Evolutionary conservation across 495 filamentous ascomycete species (phyloP), one percentile per base, ranked within the genome.

Genomic region (Arthonia radiata): DNA sequence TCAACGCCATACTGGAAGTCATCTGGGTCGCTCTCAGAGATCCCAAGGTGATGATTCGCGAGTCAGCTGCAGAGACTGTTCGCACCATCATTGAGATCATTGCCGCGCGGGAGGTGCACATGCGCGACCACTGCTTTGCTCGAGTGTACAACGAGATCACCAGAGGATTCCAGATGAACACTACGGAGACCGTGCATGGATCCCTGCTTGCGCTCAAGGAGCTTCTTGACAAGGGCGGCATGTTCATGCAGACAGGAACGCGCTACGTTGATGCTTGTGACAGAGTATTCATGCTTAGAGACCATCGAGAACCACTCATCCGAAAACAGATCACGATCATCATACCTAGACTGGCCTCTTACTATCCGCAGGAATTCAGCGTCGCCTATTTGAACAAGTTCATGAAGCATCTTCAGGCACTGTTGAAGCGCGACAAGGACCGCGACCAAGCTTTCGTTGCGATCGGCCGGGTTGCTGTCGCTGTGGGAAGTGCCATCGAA

Each of bases 171-270:
- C 71, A 71, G 42, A 61, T 65, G 17, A 68, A 63, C 32, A 79
- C 75, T 17, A 56, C 77, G 23, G 86, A 99, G 40, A 67, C 62
- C 34, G 70, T 83, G 18, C 86, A 99, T 46, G 89, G 80, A 16
- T 91, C 81, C 8, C 61, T 99, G 19, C 58, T 99, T 12, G 75
- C 82, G 1, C 56, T 93, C 36, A 81, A 79, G 43, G 83, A 93
- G 44, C 59, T 99, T 15, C 65, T 94, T 10, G 57, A 77, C 33
- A 79, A 86, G 37, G 83, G 86, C 14, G 81, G 80, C 32, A 99
- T 94, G 86, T 99, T 89, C 51, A 93, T 99, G 86, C 72, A 86
- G 26, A 76, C 75, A 17, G 66, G 76, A 35, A 83, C 86, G 37
- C 55, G 64, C 17, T 53, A 50, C 31, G 41, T 37, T 18, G 77